These are phyloP conservation scores for Chiua virens DNA, from an alignment of 768 basidiomycete species.

Conservation along the genomic window DNA sequence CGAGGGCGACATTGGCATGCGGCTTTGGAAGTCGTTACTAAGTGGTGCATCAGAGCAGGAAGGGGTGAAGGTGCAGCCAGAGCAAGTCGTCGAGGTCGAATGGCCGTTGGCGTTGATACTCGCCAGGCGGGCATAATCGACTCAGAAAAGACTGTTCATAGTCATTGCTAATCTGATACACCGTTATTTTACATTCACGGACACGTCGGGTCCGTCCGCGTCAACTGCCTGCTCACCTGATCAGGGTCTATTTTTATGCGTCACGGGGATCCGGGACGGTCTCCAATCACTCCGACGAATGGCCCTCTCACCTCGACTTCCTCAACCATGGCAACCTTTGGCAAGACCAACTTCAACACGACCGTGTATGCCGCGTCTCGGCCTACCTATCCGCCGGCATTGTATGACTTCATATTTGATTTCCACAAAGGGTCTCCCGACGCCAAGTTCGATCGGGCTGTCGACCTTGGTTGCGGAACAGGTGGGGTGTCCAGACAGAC, in stretches of 20 bases:
- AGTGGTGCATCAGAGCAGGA: slow-evolving; percentile 34
- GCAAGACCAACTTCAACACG: slow-evolving; percentile 65
- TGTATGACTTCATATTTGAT: slow-evolving; percentile 63
- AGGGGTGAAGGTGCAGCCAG: slow-evolving; percentile 8
- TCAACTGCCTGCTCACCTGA: neutral
- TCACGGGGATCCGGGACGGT: neutral
- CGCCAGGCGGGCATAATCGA: slow-evolving; percentile 9
- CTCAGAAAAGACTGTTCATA: too few species aligned
- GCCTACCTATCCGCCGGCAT: slow-evolving; percentile 64
- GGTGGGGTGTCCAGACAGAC: slow-evolving; percentile 38
- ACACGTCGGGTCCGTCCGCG: too few species aligned
- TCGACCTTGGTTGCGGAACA: slow-evolving; percentile 83
- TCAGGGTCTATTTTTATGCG: too few species aligned
- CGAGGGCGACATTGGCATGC: slow-evolving; percentile 63
- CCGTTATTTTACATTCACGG: neutral
- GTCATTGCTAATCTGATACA: neutral
- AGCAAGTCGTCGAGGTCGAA: slow-evolving; percentile 38
- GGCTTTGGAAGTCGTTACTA: slow-evolving; percentile 60
- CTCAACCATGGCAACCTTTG: slow-evolving; percentile 66
- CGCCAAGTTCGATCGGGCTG: slow-evolving; percentile 51
- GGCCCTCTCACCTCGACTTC: neutral
- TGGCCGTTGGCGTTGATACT: slow-evolving; percentile 42
- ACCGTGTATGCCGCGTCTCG: slow-evolving; percentile 58
- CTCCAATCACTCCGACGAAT: neutral
- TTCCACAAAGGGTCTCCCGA: slow-evolving; percentile 43